Evolutionary conservation across 169 alveolate species (phyloP).

Genomic region (Cardiosporidium cionae): DNA sequence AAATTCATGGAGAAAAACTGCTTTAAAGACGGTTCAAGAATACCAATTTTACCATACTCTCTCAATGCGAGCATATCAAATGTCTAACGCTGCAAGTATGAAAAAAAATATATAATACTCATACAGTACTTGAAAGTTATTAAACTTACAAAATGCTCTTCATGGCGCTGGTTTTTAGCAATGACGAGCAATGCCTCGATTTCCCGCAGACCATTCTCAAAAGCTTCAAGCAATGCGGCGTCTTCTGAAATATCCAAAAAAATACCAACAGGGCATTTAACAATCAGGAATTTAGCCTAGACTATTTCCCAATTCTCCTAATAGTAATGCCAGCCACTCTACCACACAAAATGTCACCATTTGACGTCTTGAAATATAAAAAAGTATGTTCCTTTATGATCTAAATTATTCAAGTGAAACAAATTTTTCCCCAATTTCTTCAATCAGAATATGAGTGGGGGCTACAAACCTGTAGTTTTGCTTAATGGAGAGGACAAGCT

Average conservation of each 20-base stretch:
- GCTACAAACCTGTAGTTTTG: too few relatives aligned
- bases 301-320: not conserved
- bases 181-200: not conserved
- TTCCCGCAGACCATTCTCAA: not conserved
- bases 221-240: not conserved
- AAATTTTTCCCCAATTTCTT: too few relatives aligned
- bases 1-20: too few relatives aligned
- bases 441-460: too few relatives aligned
- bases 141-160: not conserved
- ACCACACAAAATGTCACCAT: not conserved
- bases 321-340: not conserved
- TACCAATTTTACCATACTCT: too few relatives aligned
- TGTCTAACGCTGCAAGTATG: too few relatives aligned
- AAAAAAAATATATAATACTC: too few relatives aligned
- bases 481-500: too few relatives aligned
- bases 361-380: not conserved
- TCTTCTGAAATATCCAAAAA: not conserved
- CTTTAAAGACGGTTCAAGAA: too few relatives aligned
- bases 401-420: not conserved
- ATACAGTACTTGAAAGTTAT: too few relatives aligned
- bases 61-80: too few relatives aligned
- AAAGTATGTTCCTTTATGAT: not conserved
- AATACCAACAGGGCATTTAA: not conserved
- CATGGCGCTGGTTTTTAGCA: not conserved
- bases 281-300: not conserved